These are phyloP conservation scores for Quercus tomentella DNA, from an alignment of 331 rosid species.

Conservation along the genomic window DNA sequence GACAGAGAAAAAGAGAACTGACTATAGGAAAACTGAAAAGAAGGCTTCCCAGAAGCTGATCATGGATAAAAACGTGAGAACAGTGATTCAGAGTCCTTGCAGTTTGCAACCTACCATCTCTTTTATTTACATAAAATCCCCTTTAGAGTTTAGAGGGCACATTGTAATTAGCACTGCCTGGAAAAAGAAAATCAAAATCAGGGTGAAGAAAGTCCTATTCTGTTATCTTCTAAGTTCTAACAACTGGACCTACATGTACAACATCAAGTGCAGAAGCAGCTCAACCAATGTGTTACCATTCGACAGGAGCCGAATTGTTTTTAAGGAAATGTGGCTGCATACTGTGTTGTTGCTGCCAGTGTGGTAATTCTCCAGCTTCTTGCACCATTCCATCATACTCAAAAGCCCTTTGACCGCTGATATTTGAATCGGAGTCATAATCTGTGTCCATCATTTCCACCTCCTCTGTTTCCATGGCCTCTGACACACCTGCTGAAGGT, in stretches of 20 bases:
- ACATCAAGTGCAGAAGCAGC: too few relatives aligned
- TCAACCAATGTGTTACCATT: conserved; percentile 12
- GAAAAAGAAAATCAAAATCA: too few relatives aligned
- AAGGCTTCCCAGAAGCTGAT: too few relatives aligned
- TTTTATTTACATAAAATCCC: too few relatives aligned
- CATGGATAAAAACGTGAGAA: too few relatives aligned
- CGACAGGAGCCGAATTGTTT: conserved; percentile 13
- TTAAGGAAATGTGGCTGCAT: conserved; percentile 18
- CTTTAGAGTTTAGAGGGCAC: too few relatives aligned
- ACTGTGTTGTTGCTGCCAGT: conserved; percentile 33
- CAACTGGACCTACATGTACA: not conserved
- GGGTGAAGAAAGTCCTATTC: not conserved
- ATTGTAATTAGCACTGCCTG: too few relatives aligned
- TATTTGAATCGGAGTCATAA: not conserved
- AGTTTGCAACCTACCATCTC: too few relatives aligned
- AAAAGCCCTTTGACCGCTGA: not conserved
- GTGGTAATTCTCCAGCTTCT: conserved; percentile 14
- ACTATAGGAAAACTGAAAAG: too few relatives aligned
- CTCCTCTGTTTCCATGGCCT: conserved; percentile 23
- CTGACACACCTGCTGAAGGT: conserved; percentile 6
- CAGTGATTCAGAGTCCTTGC: too few relatives aligned
- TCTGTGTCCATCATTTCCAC: conserved; percentile 45
- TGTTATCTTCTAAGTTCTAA: not conserved
- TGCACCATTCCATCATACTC: not conserved
- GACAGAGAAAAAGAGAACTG: too few relatives aligned